Percentiles rank a stretch among this genome's conserved stretches.
Conservation (phyloP, 2,329 filamentous ascomycete genomes). For the Macroventuria anomochaeta region DNA sequence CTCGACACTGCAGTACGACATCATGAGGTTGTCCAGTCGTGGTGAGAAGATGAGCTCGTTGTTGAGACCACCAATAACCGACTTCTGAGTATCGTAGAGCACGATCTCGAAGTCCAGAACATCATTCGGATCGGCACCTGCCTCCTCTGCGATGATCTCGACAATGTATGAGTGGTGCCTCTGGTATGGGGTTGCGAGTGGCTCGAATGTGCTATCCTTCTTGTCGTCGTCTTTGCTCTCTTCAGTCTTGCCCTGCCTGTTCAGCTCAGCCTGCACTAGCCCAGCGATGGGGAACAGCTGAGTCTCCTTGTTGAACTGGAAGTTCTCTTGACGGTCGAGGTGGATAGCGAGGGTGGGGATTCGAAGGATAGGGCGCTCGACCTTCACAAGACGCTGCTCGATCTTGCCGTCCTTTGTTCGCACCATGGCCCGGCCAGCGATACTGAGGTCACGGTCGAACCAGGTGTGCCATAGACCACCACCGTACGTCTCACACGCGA, state of each 20-base stretch:
- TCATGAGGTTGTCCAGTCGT: conserved; percentile 93
- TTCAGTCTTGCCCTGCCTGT: conserved; percentile 67
- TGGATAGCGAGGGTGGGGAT: conserved; percentile 96
- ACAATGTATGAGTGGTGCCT: conserved; percentile 90
- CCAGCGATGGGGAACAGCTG: conserved; percentile 94
- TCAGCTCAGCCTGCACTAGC: conserved; percentile 85
- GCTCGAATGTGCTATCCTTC: conserved; percentile 64
- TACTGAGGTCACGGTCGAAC: conserved; percentile 94
- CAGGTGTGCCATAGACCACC: conserved; percentile 97
- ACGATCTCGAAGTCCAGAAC: conserved; percentile 94
- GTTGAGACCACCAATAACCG: conserved; percentile 85
- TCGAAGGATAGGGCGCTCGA: conserved; percentile 86
- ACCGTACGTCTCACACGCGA: conserved; percentile 96
- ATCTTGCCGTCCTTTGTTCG: conserved; percentile 75
- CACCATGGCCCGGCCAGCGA: conserved; percentile 88
- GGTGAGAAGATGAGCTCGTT: conserved; percentile 96
- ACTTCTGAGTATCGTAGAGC: conserved; percentile 95
- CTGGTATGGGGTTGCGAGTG: conserved; percentile 77
- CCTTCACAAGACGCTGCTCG: conserved; percentile 83
- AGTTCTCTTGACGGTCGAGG: conserved; percentile 82
- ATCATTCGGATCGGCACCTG: conserved; percentile 71
- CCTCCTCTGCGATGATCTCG: conserved; percentile 81
- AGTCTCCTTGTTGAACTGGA: conserved; percentile 95
- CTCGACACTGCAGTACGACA: conserved; percentile 91
- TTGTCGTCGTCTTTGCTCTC: conserved; percentile 56